These are phyloP conservation scores for Akanthomyces uredinophilus DNA, from an alignment of 2,329 filamentous ascomycete species.

Conservation along the genomic window DNA sequence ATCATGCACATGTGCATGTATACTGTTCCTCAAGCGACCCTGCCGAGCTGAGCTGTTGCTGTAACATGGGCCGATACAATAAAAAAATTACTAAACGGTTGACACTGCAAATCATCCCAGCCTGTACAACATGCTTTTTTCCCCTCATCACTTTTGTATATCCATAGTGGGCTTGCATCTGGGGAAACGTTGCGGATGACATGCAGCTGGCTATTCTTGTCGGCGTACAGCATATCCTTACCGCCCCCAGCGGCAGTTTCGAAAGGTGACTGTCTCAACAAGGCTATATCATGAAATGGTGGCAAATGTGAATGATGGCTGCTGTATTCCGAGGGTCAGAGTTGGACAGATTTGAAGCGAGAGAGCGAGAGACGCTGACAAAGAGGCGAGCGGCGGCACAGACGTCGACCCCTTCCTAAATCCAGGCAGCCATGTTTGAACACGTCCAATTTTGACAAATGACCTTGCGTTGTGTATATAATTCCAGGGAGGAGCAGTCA, in stretches of 20 bases:
- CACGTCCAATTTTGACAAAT: slow-evolving; percentile 9
- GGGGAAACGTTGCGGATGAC: background rate
- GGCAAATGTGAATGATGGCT: background rate
- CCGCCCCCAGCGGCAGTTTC: background rate
- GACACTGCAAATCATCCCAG: background rate
- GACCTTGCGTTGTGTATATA: background rate
- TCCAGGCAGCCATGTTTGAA: background rate
- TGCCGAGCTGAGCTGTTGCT: background rate
- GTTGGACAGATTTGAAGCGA: too few species aligned
- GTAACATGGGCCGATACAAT: background rate
- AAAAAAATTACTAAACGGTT: too few species aligned
- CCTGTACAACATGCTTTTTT: background rate
- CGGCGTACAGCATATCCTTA: background rate
- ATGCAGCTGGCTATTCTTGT: background rate
- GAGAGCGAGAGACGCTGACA: background rate
- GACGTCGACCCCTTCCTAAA: background rate
- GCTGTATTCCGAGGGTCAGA: background rate
- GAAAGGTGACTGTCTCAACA: too few species aligned
- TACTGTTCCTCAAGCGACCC: background rate
- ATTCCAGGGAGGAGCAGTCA: background rate
- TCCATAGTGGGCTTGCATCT: background rate
- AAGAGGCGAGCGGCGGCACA: background rate
- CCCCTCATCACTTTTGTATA: background rate
- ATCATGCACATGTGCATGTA: background rate
- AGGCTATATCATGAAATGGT: background rate